Base-by-base conservation (phyloP, 1,139 yeast species). In the Candida sanyaensis region DNA sequence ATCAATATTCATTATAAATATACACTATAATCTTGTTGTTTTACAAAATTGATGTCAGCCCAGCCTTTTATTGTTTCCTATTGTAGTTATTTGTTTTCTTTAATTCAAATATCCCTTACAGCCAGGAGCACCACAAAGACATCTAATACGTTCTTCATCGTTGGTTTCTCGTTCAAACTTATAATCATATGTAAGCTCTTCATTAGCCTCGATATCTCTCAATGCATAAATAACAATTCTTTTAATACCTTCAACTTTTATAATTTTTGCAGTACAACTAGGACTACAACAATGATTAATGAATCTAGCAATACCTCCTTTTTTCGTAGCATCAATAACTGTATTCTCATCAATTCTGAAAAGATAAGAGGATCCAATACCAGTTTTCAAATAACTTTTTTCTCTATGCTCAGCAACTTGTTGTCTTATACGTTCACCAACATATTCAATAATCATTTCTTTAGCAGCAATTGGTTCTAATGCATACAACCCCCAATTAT, bases 251-350 rank as follows among this genome's bases (percentile, higher is more conserved):
- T 90, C 97, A 33, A 91, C 97, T 63, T 91, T 91, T 62, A 93
- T 92, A 63, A 93, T 91, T 64, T 92, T 93, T 2, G 99, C 98
- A 0, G 96, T 91, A 68, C 99, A 93, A 57, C 96, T 91, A 2
- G 99, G 99, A 50, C 87, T 88, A 69, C 99, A 93, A 64, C 97
- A 90, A 66, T 95, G 99, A 62, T 95, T 93, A 64, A 93, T 93
- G 61, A 95, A 93, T 53, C 97, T 72, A 0, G 99, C 99, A 58
- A 92, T 91, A 3, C 97, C 97, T 34, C 99, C 99, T 55, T 87
- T 88, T 62, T 92, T 92, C 1, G 99, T 93, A 2, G 99, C 99
- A 69, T 95, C 99, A 49, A 95, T 88, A 6, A 95, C 98, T 0
- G 96, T 89, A 55, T 89, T 87, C 60, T 92, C 97, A 64, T 93